Base-by-base conservation (phyloP, 768 basidiomycete genomes). In the Mycena olivaceomarginata region DNA sequence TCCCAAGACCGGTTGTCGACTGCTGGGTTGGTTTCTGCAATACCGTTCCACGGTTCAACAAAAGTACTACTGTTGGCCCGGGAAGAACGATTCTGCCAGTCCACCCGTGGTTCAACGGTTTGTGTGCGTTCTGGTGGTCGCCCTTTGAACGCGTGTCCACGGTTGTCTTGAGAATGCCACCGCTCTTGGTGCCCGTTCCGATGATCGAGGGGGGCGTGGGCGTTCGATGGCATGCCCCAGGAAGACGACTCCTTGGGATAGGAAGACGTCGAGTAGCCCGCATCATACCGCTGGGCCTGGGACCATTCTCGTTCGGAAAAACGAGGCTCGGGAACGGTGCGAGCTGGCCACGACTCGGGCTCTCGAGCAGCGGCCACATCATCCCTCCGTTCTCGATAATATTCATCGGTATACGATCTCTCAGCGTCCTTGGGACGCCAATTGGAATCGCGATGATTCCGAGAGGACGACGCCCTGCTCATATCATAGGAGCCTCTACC, bases 1-100 rank as follows among this genome's bases (percentile, higher is more conserved):
- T 94, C 93, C 94, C 94, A 95, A 73, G 92, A 86, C 66, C 94
- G 91, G 67, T 93, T 91, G 82, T 90, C 90, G 22, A 82, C 51
- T 16, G 80, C 79, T 37, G 68, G 70, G n/a, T 81, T 72, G 85
- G 85, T 81, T 85, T 84, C 60, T 77, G 77, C n/a, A 80, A 72
- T 11, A 25, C 64, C 20, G 40, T 62, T 67, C 70, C 70, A 77
- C 25, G 70, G 67, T 86, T 86, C 67, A 57, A 13, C 12, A 25
- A 25, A 57, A 15, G 31, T 69, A 45, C 37, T 66, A 9, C 18
- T 39, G 57, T 22, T 39, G 10, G 40, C 74, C 22, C 63, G 67
- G 18, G 22, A 63, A 51, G 57, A 39, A 9, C 51, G 74, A 40
- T 13, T 65, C 0, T 41, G 63, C 78, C 78, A 79, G 37, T 77